A percentile compares a stretch with the other conserved stretches of the same genome.
Conservation (phyloP, 305 asterid genomes). For the Fraxinus albicans region DNA sequence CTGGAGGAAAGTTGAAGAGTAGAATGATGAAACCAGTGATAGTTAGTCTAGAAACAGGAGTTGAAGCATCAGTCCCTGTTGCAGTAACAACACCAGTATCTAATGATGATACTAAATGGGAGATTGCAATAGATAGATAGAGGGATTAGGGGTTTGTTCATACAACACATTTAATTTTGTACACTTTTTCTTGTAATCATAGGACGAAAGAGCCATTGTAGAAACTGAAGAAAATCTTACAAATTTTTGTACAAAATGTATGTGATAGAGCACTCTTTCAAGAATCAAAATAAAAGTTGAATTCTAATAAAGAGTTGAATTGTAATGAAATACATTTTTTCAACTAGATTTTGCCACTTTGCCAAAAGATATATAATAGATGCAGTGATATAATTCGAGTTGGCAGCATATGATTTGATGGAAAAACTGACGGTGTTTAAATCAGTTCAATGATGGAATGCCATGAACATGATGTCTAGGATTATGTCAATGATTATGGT, state of each 20-base stretch:
- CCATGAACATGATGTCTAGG: too few relatives aligned
- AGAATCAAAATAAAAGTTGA: neutral
- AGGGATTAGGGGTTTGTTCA: neutral
- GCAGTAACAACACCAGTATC: neutral
- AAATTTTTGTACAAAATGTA: neutral
- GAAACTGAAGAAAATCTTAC: neutral
- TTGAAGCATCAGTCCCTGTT: neutral
- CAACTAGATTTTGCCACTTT: too few relatives aligned
- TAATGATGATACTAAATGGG: neutral
- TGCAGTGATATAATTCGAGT: too few relatives aligned
- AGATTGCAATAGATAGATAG: constrained; percentile 1
- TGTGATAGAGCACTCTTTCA: neutral
- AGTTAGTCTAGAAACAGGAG: constrained; percentile 18
- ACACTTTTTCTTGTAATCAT: neutral
- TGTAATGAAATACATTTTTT: neutral
- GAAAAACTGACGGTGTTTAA: too few relatives aligned
- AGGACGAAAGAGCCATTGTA: neutral
- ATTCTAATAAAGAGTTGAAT: neutral
- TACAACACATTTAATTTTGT: neutral
- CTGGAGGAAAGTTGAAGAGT: constrained; percentile 27
- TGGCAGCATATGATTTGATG: too few relatives aligned
- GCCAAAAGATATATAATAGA: too few relatives aligned
- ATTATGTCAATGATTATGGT: too few relatives aligned
- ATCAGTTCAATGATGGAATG: too few relatives aligned
- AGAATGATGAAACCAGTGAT: constrained; percentile 22